Evolutionary conservation across 805 yeast species (phyloP), one percentile per base, ranked within the genome.

Genomic region (Spathaspora sp.): DNA sequence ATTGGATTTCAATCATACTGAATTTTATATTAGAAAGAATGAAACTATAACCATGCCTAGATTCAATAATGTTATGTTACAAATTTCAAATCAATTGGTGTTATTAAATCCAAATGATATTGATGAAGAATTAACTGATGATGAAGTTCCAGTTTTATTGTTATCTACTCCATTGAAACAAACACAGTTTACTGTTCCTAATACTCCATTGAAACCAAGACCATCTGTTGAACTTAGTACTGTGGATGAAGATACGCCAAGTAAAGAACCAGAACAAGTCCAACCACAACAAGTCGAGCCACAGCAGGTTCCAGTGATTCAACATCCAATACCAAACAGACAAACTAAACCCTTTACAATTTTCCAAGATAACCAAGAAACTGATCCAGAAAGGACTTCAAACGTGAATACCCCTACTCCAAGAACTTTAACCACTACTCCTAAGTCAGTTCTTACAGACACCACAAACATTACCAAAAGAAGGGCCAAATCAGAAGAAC

Each of bases 1-100:
- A 29, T 66, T 74, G 54, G 78, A 73, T 46, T 54, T 65, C 3
- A 60, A 69, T 35, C 72, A 73, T 57, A 80, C 85, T 14, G 82
- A 83, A 57, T 77, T 85, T 55, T 72, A 76, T 44, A 77, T 92
- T 46, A 69, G 79, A 52, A 78, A 81, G 52, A 80, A 77, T 50
- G 96, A 92, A 67, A 71, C 81, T 2, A 76, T 89, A 18, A 69
- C 75, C 2, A 70, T 91, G 61, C 94, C 94, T 6, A 76, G 79
- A 50, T 75, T 82, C 42, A 73, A 78, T 45, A 86, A 86, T 42
- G 73, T 88, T 6, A 68, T 83, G 18, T 60, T 92, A 49, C 93
- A 89, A 60, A 77, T 93, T 49, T 83, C 89, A 57, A 87, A 87
- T n/a, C 82, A 84, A 50, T 58, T 72, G n/a, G 68, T 80, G 1